Percentiles rank a stretch among this genome's conserved stretches.
Conservation (phyloP, 164 flowering plant genomes). For the Aristolochia fimbriata region DNA sequence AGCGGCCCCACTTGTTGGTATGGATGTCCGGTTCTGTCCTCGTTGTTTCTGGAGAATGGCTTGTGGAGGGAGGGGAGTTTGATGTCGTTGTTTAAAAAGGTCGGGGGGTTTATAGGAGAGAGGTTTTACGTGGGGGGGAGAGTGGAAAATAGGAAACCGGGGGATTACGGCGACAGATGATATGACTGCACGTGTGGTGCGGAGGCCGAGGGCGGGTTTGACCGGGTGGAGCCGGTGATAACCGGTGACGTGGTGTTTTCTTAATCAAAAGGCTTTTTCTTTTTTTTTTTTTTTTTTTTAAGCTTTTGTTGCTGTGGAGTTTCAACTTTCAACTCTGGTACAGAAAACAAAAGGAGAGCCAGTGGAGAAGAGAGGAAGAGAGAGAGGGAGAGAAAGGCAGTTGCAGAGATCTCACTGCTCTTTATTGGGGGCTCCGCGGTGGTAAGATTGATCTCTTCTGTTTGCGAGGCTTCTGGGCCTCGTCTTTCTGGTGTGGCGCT, state of each 20-base stretch:
- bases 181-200: conserved; percentile 35
- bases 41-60: no score
- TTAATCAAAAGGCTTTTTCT: not conserved
- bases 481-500: conserved; percentile 3
- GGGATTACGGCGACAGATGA: conserved; percentile 11
- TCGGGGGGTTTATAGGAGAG: no score
- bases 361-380: not conserved
- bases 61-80: no score
- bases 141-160: not conserved
- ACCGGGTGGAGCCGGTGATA: conserved; percentile 13
- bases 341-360: not conserved
- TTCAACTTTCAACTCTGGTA: not conserved
- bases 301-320: not conserved
- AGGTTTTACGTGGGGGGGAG: not conserved
- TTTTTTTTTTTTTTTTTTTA: not conserved
- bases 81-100: no score
- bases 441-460: conserved; percentile 1
- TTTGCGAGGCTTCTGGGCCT: conserved; percentile 3
- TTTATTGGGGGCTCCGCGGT: conserved; percentile 1
- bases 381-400: conserved; percentile 2
- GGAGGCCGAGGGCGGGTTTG: conserved; percentile 16
- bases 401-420: conserved; percentile 2
- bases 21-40: not conserved
- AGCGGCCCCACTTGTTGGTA: not conserved
- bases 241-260: not conserved